These are phyloP conservation scores for Phytophthora citrophthora DNA, from an alignment of 352 stramenopile genomes.

Conservation along the genomic window DNA sequence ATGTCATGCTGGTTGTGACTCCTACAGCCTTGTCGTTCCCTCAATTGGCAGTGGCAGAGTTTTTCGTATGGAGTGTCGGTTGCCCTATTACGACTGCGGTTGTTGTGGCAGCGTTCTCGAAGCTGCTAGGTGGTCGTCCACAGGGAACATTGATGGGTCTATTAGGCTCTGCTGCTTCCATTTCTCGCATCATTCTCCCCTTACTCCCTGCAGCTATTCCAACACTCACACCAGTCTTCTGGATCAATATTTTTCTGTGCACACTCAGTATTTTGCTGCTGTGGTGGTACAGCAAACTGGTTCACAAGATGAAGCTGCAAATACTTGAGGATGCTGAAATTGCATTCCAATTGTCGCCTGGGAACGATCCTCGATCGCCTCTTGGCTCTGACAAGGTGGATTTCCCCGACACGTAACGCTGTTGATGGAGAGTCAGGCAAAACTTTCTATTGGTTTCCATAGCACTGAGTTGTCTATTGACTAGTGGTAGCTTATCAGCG, in stretches of 20 bases:
- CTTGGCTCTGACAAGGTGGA: conserved; percentile 43
- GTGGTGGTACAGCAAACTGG: conserved; percentile 64
- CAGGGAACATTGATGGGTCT: conserved; percentile 81
- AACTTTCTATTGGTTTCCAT: conserved; percentile 9
- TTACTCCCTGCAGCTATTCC: conserved; percentile 69
- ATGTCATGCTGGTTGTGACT: conserved; percentile 55
- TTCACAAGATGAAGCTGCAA: conserved; percentile 50
- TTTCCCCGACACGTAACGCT: conserved; percentile 30
- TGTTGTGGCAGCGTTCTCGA: conserved; percentile 73
- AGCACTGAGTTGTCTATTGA: background rate
- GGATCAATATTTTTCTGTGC: conserved; percentile 65
- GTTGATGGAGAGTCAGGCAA: background rate
- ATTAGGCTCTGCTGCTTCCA: conserved; percentile 66
- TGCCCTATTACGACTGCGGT: conserved; percentile 76
- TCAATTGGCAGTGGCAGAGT: conserved; percentile 53
- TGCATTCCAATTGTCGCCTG: conserved; percentile 23
- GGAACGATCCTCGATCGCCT: conserved; percentile 41
- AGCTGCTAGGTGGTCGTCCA: conserved; percentile 64
- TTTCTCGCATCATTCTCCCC: conserved; percentile 73
- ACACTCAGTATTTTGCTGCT: conserved; percentile 58
- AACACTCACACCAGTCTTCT: conserved; percentile 71
- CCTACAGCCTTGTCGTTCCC: conserved; percentile 46
- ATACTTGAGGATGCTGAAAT: conserved; percentile 44
- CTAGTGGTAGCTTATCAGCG: conserved; percentile 9
- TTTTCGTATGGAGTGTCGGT: conserved; percentile 79